Evolutionary conservation across 306 rosid genomes (phyloP), one percentile per base, ranked within the genome.

Genomic region (Lathyrus aphaca): DNA sequence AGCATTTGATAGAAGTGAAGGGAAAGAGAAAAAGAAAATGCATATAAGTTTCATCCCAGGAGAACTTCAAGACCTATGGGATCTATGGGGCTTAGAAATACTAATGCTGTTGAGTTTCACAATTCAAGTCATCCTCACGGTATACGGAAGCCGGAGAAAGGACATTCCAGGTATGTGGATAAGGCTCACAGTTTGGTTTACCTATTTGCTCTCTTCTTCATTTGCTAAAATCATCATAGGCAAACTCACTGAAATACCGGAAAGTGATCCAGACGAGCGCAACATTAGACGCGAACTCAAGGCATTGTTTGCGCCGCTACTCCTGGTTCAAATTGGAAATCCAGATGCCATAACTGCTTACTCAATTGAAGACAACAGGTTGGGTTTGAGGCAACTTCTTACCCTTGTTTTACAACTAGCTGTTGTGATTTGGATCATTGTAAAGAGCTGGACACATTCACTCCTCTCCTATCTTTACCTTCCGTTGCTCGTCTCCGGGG

Each of bases 301-400:
- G 72, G 85, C 86, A 0, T 40, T 85, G 72, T 81, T 76, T 37
- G 90, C 88, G 4, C 93, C 93, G 12, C 69, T 88, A 21, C 84
- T 88, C 53, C 80, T 88, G 15, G 82, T 85, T 54, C 93, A 88
- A 69, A 81, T 85, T 60, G 94, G 94, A 44, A 83, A 81, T 45
- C 88, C 94, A 8, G 90, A 88, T 63, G 68, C 81, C 71, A 83
- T 85, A 76, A 88, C 94, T 6, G 90, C 94, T 18, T 88, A 82
- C 79, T 85, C 90, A 40, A 83, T 88, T 43, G 94, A 83, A 77
- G 90, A 88, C 16, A 85, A 77, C 8, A 79, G 80, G 45, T 64
- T 88, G 21, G 94, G 90, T 23, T 42, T 81, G 49, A 83, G 94
- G 71, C 90, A 88, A 32, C 40, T 81, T 6, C 77, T 85, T 48